Base-by-base conservation (phyloP, 768 basidiomycete genomes). In the Auricularia sp. region DNA sequence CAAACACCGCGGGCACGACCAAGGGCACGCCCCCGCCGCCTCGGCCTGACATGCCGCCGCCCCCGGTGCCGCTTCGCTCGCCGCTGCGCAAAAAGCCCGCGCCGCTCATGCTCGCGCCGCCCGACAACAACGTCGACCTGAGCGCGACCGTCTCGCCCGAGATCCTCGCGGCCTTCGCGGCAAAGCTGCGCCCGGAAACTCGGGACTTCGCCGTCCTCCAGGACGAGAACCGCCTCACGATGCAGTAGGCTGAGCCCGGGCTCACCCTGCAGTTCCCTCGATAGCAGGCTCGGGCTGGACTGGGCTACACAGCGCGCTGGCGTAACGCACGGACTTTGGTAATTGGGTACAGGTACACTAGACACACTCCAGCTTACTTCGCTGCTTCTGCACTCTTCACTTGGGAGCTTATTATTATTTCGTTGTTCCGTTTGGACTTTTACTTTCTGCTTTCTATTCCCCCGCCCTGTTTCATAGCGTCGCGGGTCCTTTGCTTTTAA, bases 71-170 rank as follows among this genome's bases (percentile, higher is more conserved):
- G 18, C 11, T 54, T 7, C 54, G 54, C 54, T 54, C 54, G 18
- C 54, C 54, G n/a, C n/a, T n/a, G 18, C 54, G 54, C 29, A 29
- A n/a, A n/a, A 54, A 54, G 54, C n/a, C 54, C 18, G n/a, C 54
- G n/a, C 54, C 54, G 18, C n/a, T 54, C n/a, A 54, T 54, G 54
- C 18, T n/a, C n/a, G 54, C 54, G 54, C 54, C 54, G 54, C 54
- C 54, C 24, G 14, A 59, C 34, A 29, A 11, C 10, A 24, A 59
- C 29, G 29, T 35, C 34, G 56, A 59, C 56, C 56, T 59, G 24
- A 14, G 24, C 29, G 24, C 21, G 34, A 59, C 56, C 29, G 56
- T 59, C 29, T n/a, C 56, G 56, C 56, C 56, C 7, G 10, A 24
- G 16, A 7, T 59, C 24, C 56, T 59, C 56, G 56, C 56, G 24